Percentiles rank a stretch among this genome's conserved stretches.
Evolutionary conservation across 176 grass and related monocot species (phyloP).

Genomic region (Triticum dicoccoides): DNA sequence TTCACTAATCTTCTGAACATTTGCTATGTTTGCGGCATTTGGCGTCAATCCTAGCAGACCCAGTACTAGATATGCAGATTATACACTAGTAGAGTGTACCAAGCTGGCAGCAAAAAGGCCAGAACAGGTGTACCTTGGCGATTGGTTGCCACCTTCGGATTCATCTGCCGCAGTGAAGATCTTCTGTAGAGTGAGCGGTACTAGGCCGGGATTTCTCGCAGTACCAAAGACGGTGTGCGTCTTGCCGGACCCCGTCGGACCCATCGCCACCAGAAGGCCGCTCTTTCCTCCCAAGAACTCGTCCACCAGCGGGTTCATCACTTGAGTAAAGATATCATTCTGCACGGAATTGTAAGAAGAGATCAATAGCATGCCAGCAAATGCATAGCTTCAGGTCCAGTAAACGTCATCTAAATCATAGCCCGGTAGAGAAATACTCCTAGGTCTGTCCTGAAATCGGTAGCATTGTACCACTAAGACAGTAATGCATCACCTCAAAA

Average conservation of each 20-base stretch:
- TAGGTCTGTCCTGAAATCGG: neutral
- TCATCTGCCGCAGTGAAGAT: constrained; percentile 38
- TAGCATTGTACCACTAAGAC: neutral
- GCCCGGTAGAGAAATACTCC: neutral
- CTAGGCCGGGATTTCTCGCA: constrained; percentile 58
- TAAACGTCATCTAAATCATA: neutral
- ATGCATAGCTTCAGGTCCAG: neutral
- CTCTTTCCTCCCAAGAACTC: constrained; percentile 80
- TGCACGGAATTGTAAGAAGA: constrained; percentile 16
- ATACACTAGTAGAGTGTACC: neutral
- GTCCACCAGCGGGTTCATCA: constrained; percentile 67
- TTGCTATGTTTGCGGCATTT: neutral
- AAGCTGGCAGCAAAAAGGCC: neutral
- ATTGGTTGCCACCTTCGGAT: constrained; percentile 16
- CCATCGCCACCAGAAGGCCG: constrained; percentile 69
- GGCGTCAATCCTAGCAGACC: neutral
- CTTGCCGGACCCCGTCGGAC: constrained; percentile 85
- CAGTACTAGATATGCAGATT: neutral
- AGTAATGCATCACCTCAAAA: neutral
- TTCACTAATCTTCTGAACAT: neutral
- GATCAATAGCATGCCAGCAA: neutral
- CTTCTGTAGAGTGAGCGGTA: constrained; percentile 54
- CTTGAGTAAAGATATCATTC: constrained; percentile 64
- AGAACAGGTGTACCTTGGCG: neutral
- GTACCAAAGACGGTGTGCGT: constrained; percentile 83